phyloP scores from a whole-genome alignment of 768 basidiomycete genomes.

The Mycena epipterygia region DNA sequence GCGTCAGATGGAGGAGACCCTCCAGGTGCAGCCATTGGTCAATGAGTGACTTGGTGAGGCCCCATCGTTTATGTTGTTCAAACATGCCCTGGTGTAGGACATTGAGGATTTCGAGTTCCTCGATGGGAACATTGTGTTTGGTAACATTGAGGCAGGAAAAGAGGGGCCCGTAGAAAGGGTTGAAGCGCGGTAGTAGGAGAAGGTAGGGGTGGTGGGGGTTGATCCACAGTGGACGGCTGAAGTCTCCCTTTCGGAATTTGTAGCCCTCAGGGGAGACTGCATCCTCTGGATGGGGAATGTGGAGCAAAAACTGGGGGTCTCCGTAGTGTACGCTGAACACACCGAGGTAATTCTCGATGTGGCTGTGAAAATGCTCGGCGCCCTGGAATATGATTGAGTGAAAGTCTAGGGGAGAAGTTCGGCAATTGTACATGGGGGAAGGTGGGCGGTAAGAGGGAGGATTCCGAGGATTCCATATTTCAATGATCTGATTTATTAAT shows the following conservation, averaged over 20 bases:
- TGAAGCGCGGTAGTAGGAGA: slow-evolving; percentile 23
- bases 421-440: slow-evolving; percentile 13
- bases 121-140: slow-evolving; percentile 16
- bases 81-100: background rate
- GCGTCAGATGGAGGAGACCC: slow-evolving; percentile 24
- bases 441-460: background rate
- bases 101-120: background rate
- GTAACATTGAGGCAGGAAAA: slow-evolving; percentile 24
- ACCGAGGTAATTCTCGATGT: slow-evolving; percentile 13
- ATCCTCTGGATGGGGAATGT: slow-evolving; percentile 19
- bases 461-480: slow-evolving; percentile 13
- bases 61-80: slow-evolving; percentile 2
- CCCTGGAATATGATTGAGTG: background rate
- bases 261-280: slow-evolving; percentile 17
- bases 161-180: slow-evolving; percentile 23
- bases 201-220: slow-evolving; percentile 20
- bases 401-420: background rate
- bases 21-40: slow-evolving; percentile 25
- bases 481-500: slow-evolving; percentile 1
- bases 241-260: slow-evolving; percentile 3
- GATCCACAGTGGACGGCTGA: slow-evolving; percentile 22
- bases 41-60: slow-evolving; percentile 11
- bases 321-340: slow-evolving; percentile 32
- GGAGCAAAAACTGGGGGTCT: slow-evolving; percentile 20
- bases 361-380: slow-evolving; percentile 18